Base-by-base conservation (phyloP, 495 filamentous ascomycete species). In the Terfezia claveryi region DNA sequence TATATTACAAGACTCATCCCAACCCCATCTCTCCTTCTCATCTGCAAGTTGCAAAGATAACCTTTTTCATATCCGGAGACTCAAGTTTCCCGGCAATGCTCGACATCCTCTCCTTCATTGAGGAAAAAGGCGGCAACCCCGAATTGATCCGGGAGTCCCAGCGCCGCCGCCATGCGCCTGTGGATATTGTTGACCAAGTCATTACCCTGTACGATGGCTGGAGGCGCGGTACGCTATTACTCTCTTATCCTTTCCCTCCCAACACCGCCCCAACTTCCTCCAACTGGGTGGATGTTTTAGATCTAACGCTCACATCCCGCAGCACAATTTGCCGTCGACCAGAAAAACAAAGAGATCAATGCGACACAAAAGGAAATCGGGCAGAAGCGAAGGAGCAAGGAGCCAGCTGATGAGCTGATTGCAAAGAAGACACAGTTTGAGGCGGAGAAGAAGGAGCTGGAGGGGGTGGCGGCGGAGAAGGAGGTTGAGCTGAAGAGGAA, bases 341-440 rank as follows among this genome's bases (percentile, higher is more conserved):
- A 91, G 61, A 78, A 92, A 55, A 79, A 79, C 55, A 77, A 80
- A 60, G 80, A 81, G 70, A 83, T 94, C 66, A 98, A 96, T 69
- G 78, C 74, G 10, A 74, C 85, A 16, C 84, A 91, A 64, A 94
- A 92, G 69, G 76, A 87, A 64, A 93, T 96, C 64, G 87, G 83
- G 16, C 72, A 74, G 58, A 93, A 88, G 74, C 94, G 93, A 72
- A 98, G 94, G 81, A 83, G 81, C 50, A 93, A 92, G 68, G 87
- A 93, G 69, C 79, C 87, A 68, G 82, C 83, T 14, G 76, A 73
- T 58, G 79, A 81, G 12, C 68, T 93, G 58, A 67, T 96, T 61
- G 67, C 75, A 60, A 71, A 87, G 62, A 96, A 93, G 67, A 72
- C 72, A 36, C 74, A 75, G 0, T 70, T 96, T 23, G 81, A 88